Evolutionary conservation across 2,329 filamentous ascomycete genomes (phyloP).

Genomic region (Trichoderma guizhouense): DNA sequence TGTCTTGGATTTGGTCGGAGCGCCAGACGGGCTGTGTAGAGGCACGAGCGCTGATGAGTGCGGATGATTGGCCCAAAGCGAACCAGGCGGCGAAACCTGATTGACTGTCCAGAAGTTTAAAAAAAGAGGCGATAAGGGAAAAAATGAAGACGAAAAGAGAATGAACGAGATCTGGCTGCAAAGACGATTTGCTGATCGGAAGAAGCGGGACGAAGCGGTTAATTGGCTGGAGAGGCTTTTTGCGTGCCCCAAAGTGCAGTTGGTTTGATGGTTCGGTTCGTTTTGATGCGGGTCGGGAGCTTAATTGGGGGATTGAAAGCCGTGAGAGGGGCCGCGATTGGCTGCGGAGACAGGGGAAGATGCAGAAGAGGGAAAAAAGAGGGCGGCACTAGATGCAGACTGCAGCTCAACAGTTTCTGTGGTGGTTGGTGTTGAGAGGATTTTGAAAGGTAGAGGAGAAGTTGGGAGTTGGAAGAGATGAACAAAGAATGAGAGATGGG

Average conservation of each 20-base stretch:
- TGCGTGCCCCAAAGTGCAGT: not conserved
- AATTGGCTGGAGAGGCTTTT: not conserved
- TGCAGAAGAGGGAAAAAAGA: not conserved
- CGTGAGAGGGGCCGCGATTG: not conserved
- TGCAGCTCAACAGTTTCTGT: not conserved
- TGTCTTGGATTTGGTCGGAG: not conserved
- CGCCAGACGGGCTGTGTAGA: not conserved
- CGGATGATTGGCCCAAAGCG: slow-evolving; percentile 5
- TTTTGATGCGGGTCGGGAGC: slow-evolving; percentile 15
- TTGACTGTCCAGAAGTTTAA: not conserved
- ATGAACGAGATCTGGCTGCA: not conserved
- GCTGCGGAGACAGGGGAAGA: not conserved
- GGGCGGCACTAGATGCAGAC: not conserved
- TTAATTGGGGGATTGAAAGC: slow-evolving; percentile 6
- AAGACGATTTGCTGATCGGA: slow-evolving; percentile 15
- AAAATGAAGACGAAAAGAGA: not conserved
- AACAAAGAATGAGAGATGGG: not conserved
- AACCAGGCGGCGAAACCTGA: not conserved
- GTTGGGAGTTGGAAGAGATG: not conserved
- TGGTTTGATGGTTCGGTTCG: slow-evolving; percentile 14
- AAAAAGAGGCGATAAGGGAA: not conserved
- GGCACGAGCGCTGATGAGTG: not conserved
- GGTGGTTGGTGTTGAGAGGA: not conserved
- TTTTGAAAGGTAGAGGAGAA: not conserved
- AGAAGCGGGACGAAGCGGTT: slow-evolving; percentile 13